These are phyloP conservation scores for Penicillium sp. DNA, from an alignment of 2,329 filamentous ascomycete species.

Conservation along the genomic window DNA sequence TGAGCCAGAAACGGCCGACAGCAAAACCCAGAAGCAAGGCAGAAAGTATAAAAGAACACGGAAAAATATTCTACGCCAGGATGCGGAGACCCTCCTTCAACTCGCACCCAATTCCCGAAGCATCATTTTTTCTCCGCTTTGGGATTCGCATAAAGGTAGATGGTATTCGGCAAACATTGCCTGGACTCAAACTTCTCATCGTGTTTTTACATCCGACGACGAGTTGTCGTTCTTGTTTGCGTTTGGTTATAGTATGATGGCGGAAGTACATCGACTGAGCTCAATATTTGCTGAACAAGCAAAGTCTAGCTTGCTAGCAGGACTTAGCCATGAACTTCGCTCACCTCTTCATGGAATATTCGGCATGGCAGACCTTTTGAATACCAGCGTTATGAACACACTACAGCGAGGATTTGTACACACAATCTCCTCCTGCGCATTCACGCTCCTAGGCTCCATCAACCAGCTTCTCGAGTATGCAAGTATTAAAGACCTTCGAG, in stretches of 20 bases:
- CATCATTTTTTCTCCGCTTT: slow-evolving; percentile 32
- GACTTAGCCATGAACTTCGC: slow-evolving; percentile 36
- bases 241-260: slow-evolving; percentile 33
- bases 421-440: slow-evolving; percentile 42
- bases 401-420: slow-evolving; percentile 30
- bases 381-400: slow-evolving; percentile 25
- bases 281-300: slow-evolving; percentile 29
- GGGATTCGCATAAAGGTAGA: slow-evolving; percentile 31
- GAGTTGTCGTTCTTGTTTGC: slow-evolving; percentile 29
- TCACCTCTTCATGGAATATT: slow-evolving; percentile 39
- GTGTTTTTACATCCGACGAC: slow-evolving; percentile 21
- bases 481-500: slow-evolving; percentile 24
- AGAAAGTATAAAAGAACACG: slow-evolving; percentile 17
- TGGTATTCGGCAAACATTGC: slow-evolving; percentile 29
- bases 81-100: slow-evolving; percentile 14
- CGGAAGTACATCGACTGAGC: slow-evolving; percentile 29
- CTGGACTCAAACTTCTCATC: slow-evolving; percentile 26
- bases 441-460: slow-evolving; percentile 46
- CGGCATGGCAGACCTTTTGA: slow-evolving; percentile 29
- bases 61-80: slow-evolving; percentile 11
- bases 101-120: slow-evolving; percentile 22
- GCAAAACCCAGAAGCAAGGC: no score
- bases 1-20: no score
- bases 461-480: slow-evolving; percentile 36
- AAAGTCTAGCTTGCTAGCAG: slow-evolving; percentile 35